Percentiles rank a stretch among this genome's conserved stretches.
These are phyloP conservation scores for Mortierella sp. DNA, from an alignment of 371 early-diverging fungal species.

Conservation along the genomic window DNA sequence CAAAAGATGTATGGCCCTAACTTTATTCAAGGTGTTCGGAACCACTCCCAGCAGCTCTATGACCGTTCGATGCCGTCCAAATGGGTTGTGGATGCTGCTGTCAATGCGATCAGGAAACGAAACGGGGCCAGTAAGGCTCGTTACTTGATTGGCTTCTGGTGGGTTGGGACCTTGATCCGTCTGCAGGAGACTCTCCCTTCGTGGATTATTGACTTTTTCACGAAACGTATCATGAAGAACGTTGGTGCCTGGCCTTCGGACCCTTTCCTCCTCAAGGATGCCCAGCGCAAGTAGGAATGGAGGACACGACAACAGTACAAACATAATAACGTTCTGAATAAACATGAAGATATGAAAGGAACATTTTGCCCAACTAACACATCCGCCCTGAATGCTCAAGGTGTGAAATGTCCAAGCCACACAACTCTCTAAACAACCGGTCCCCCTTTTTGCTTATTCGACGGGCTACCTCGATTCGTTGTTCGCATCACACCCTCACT, in stretches of 20 bases:
- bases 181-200: conserved; percentile 46
- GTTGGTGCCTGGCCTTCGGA: conserved; percentile 59
- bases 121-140: conserved; percentile 47
- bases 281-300: conserved; percentile 13
- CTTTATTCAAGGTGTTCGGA: conserved; percentile 37
- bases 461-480: not conserved
- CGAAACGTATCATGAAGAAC: conserved; percentile 49
- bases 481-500: conserved; percentile 11
- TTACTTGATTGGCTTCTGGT: conserved; percentile 55
- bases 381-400: not conserved
- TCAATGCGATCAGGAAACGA: conserved; percentile 48
- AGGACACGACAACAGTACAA: not conserved
- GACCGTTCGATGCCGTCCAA: conserved; percentile 53
- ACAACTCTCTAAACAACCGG: conserved; percentile 8
- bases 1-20: conserved; percentile 56
- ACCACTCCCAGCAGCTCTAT: conserved; percentile 31
- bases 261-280: conserved; percentile 46
- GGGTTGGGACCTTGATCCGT: conserved; percentile 52
- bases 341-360: not conserved
- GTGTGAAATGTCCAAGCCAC: conserved; percentile 9
- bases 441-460: not conserved
- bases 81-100: conserved; percentile 56
- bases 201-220: conserved; percentile 59
- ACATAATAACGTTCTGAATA: not conserved
- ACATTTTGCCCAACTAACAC: not conserved